Conservation (phyloP, 352 stramenopile genomes). For the Nothophytophthora sp. region DNA sequence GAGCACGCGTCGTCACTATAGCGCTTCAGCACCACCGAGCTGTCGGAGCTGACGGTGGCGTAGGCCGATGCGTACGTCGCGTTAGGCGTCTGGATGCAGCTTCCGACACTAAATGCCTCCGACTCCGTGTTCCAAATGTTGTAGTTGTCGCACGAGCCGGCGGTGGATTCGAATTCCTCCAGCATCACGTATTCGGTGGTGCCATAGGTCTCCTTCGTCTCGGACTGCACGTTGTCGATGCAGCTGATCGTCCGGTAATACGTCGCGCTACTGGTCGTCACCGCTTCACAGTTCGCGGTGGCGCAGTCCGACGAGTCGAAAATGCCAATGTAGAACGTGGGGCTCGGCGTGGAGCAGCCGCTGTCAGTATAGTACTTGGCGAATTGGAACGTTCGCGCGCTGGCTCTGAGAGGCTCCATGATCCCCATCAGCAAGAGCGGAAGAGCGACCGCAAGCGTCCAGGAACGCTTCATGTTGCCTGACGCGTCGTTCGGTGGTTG, state of each 20-base stretch:
- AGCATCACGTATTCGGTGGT: conserved; percentile 39
- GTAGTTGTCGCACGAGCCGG: conserved; percentile 2
- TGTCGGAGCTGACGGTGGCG: background rate
- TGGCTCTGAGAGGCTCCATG: too few species aligned
- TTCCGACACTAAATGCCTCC: conserved; percentile 1
- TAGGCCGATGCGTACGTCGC: conserved; percentile 14
- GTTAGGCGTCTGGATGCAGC: conserved; percentile 13
- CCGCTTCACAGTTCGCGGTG: too few species aligned
- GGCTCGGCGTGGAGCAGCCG: too few species aligned
- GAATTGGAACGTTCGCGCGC: too few species aligned
- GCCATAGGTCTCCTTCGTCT: conserved; percentile 15
- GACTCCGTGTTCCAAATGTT: conserved; percentile 1
- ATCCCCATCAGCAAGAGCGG: too few species aligned
- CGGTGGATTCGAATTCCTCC: conserved; percentile 12
- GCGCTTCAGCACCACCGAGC: background rate
- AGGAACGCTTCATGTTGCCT: too few species aligned
- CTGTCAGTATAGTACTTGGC: too few species aligned
- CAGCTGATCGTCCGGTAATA: conserved; percentile 18
- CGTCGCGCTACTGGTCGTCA: conserved; percentile 4
- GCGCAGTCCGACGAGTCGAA: too few species aligned
- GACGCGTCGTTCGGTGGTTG: too few species aligned
- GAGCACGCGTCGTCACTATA: conserved; percentile 1
- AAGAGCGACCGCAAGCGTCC: too few species aligned
- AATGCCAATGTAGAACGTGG: too few species aligned
- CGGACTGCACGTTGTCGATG: conserved; percentile 5